These are phyloP conservation scores for Trichoderma sp. DNA, from an alignment of 2,329 filamentous ascomycete genomes.

Conservation along the genomic window DNA sequence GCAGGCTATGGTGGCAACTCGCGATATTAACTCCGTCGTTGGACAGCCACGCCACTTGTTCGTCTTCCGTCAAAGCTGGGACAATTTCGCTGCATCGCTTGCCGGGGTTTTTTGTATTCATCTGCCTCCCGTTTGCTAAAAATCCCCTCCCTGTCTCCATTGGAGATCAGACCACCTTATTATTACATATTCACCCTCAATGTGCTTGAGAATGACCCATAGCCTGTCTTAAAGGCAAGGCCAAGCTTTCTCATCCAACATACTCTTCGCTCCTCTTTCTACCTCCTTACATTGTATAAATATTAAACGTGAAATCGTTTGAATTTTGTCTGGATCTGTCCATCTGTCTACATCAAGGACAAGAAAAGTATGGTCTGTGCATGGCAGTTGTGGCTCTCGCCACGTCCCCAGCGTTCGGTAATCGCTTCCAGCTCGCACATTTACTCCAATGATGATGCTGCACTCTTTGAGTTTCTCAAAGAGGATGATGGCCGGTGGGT, in stretches of 20 bases:
- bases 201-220: neutral
- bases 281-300: neutral
- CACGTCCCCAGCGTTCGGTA: neutral
- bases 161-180: neutral
- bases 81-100: neutral
- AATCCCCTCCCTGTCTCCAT: accelerated
- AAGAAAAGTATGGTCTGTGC: neutral
- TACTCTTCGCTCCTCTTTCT: neutral
- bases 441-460: neutral
- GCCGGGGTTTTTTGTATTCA: neutral
- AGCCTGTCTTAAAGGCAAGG: neutral
- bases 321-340: accelerated
- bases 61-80: neutral
- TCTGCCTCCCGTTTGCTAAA: neutral
- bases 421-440: neutral
- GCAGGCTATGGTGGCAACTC: neutral
- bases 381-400: slow-evolving; percentile 12
- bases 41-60: neutral
- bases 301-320: neutral
- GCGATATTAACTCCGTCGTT: neutral
- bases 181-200: neutral
- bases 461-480: slow-evolving; percentile 9
- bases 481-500: slow-evolving; percentile 7
- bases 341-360: neutral
- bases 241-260: neutral